These are phyloP conservation scores for Apiotrichum gamsii DNA, from an alignment of 1,284 basidiomycete genomes.

Conservation along the genomic window DNA sequence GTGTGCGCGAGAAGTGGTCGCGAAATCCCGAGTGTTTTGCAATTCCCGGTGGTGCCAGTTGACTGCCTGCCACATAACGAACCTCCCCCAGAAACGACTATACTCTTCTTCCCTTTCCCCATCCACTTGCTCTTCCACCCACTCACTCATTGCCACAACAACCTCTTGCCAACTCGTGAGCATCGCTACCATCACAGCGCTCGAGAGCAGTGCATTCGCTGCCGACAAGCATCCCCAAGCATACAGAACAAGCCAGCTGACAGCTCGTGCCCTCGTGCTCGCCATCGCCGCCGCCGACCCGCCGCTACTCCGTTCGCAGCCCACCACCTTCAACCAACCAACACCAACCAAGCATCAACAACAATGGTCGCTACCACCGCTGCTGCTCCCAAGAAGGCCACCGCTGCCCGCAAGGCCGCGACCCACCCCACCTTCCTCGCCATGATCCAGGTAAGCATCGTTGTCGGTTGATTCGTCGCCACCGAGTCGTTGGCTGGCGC, in stretches of 20 bases:
- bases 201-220: too few species aligned
- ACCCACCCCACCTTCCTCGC: slow-evolving; percentile 48
- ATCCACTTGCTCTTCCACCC: not conserved
- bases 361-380: slow-evolving; percentile 40
- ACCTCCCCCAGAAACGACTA: not conserved
- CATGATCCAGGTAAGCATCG: slow-evolving; percentile 49
- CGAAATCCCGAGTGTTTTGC: not conserved
- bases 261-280: slow-evolving; percentile 1
- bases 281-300: slow-evolving; percentile 3
- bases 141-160: not conserved
- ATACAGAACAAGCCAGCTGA: slow-evolving; percentile 7
- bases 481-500: not conserved
- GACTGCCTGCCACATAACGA: not conserved
- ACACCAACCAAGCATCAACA: not conserved
- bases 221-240: not conserved
- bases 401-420: slow-evolving; percentile 33
- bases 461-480: not conserved
- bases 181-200: not conserved
- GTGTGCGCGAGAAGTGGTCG: too few species aligned
- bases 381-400: slow-evolving; percentile 34
- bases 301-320: not conserved
- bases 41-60: not conserved
- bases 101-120: slow-evolving; percentile 5
- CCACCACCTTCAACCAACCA: too few species aligned
- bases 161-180: slow-evolving; percentile 1